Percentiles rank a stretch among this genome's conserved stretches.
Evolutionary conservation across 805 yeast species (phyloP).

Genomic region (Wickerhamomyces alni): DNA sequence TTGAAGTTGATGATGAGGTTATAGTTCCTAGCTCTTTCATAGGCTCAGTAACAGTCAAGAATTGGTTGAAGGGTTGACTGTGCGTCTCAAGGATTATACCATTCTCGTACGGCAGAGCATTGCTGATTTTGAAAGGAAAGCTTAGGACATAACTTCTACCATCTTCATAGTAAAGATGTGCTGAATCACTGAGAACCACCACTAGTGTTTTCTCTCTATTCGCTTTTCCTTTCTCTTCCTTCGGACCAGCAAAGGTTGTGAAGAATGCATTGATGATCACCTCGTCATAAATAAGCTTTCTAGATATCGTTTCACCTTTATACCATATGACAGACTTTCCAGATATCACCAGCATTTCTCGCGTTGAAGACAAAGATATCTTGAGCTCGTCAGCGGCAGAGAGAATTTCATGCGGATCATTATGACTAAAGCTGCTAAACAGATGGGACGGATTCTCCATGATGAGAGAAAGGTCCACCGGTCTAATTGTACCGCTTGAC

Average conservation of each 20-base stretch:
- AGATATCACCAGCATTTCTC: constrained; percentile 31
- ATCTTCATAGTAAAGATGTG: constrained; percentile 53
- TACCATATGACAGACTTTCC: constrained; percentile 41
- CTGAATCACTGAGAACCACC: constrained; percentile 54
- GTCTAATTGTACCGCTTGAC: too few species aligned
- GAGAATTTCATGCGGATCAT: neutral
- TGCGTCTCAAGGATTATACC: constrained; percentile 64
- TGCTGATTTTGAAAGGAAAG: constrained; percentile 61
- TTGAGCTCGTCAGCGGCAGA: neutral
- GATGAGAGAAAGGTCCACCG: too few species aligned
- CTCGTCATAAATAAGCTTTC: constrained; percentile 44
- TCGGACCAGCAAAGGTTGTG: constrained; percentile 37
- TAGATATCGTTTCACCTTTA: constrained; percentile 41
- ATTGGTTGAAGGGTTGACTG: constrained; percentile 18
- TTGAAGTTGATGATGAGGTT: constrained; percentile 63
- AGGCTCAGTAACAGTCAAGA: constrained; percentile 71
- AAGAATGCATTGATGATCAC: constrained; percentile 56
- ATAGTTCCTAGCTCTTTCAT: constrained; percentile 66
- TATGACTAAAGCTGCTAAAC: neutral
- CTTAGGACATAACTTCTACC: constrained; percentile 57
- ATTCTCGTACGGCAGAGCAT: constrained; percentile 57
- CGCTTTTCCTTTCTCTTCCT: constrained; percentile 3
- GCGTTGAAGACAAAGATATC: constrained; percentile 3
- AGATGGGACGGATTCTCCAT: neutral
- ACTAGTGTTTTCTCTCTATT: constrained; percentile 39